phyloP scores from a whole-genome alignment of 208 protist species.

The Novymonas esmeraldas region DNA sequence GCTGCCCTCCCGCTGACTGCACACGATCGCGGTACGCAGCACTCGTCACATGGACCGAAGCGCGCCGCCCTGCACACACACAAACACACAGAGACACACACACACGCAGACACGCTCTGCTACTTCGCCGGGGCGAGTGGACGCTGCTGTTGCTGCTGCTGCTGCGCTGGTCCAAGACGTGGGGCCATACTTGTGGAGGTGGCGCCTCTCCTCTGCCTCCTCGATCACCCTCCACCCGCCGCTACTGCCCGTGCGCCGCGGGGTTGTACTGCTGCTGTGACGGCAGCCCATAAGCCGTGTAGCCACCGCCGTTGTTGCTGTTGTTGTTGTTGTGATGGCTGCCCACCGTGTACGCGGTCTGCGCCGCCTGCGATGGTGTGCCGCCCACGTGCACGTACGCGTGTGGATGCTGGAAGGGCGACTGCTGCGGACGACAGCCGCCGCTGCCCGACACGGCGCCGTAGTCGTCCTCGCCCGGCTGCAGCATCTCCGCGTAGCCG shows the following conservation, averaged over 20 bases:
- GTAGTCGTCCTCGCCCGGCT: too few species aligned
- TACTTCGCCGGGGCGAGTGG: too few species aligned
- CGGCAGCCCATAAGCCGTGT: slow-evolving; percentile 5
- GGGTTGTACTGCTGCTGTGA: slow-evolving; percentile 22
- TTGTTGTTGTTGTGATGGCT: slow-evolving; percentile 28
- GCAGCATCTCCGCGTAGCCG: too few species aligned
- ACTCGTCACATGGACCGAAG: neutral
- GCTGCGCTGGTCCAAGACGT: too few species aligned
- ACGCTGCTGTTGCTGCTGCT: too few species aligned
- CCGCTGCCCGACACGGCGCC: neutral
- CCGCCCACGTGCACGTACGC: slow-evolving; percentile 15
- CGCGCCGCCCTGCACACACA: neutral
- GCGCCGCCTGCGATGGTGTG: neutral
- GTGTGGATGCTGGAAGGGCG: slow-evolving; percentile 3
- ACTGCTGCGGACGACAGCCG: slow-evolving; percentile 7
- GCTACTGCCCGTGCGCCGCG: neutral
- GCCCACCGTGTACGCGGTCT: neutral
- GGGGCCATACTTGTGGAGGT: too few species aligned
- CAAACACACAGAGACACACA: neutral
- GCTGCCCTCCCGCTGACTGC: too few species aligned
- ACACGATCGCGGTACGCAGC: neutral
- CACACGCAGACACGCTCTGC: neutral
- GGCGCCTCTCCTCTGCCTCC: too few species aligned
- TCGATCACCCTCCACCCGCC: too few species aligned
- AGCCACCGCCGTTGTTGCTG: neutral